phyloP scores from a whole-genome alignment of 148 eudicot species.

The Rhododendron ferrugineum region DNA sequence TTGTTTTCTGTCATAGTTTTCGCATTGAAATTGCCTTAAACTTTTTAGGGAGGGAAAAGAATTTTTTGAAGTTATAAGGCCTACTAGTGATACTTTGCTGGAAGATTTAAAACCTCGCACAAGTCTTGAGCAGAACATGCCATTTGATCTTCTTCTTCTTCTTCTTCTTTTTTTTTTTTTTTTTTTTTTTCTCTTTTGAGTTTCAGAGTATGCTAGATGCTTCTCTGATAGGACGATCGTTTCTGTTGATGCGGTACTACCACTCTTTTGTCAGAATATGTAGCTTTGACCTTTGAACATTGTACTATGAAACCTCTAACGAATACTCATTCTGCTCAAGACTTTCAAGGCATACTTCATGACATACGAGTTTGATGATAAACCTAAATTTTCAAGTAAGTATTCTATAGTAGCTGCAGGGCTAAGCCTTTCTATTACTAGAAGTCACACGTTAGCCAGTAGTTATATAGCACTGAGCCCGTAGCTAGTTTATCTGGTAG shows the following conservation, averaged over 20 bases:
- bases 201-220: no score
- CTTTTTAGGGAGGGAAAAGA: not conserved
- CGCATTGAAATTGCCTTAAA: not conserved
- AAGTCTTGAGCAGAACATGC: not conserved
- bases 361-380: not conserved
- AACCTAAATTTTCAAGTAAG: not conserved
- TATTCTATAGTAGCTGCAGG: no score
- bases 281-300: not conserved
- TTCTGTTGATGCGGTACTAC: not conserved
- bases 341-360: not conserved
- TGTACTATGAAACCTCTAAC: not conserved
- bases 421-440: no score
- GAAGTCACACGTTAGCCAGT: no score
- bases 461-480: no score
- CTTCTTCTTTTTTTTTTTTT: no score
- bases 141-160: not conserved
- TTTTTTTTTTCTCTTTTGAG: no score
- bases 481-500: no score
- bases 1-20: not conserved
- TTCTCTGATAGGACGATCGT: not conserved
- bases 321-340: not conserved
- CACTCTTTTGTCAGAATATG: not conserved
- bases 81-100: not conserved
- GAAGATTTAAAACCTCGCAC: not conserved
- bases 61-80: not conserved